phyloP scores from a whole-genome alignment of 441 rosid genomes.

The Aquilaria agallochum region DNA sequence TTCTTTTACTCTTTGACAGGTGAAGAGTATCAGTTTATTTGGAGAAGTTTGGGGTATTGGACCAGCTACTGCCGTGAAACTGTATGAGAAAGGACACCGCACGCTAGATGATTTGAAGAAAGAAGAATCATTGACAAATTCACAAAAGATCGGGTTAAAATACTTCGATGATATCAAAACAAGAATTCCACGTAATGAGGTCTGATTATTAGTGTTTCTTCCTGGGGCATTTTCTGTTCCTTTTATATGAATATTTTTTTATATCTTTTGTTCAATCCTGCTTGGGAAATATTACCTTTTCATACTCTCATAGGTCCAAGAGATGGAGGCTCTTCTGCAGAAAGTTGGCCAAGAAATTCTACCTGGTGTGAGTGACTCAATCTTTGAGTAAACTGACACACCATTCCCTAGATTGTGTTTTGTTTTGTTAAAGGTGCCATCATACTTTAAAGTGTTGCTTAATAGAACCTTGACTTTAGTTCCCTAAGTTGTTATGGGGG shows the following conservation, averaged over 20 bases:
- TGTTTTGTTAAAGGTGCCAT: background rate
- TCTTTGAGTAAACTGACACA: conserved; percentile 12
- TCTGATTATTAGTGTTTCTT: conserved; percentile 24
- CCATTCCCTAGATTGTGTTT: background rate
- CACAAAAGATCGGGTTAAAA: conserved; percentile 82
- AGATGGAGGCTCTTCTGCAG: conserved; percentile 79
- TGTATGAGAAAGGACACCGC: conserved; percentile 88
- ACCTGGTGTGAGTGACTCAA: conserved; percentile 60
- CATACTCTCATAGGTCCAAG: conserved; percentile 52
- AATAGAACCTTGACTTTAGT: too few relatives aligned
- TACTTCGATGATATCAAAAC: conserved; percentile 83
- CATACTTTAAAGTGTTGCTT: background rate
- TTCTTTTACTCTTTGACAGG: conserved; percentile 40
- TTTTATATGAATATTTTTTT: too few relatives aligned
- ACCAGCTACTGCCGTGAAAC: conserved; percentile 88
- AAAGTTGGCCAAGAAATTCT: conserved; percentile 67
- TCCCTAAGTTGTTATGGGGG: too few relatives aligned
- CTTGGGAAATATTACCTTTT: conserved; percentile 5
- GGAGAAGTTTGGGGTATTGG: conserved; percentile 99
- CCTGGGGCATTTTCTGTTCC: background rate
- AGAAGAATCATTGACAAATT: conserved; percentile 74
- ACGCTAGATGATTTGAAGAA: conserved; percentile 71
- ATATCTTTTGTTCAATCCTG: conserved; percentile 8
- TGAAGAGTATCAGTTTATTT: conserved; percentile 68
- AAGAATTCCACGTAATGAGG: conserved; percentile 91